A percentile compares a stretch with the other conserved stretches of the same genome.
Evolutionary conservation across 805 yeast genomes (phyloP).

Genomic region (Wickerhamomyces rabaulensis): DNA sequence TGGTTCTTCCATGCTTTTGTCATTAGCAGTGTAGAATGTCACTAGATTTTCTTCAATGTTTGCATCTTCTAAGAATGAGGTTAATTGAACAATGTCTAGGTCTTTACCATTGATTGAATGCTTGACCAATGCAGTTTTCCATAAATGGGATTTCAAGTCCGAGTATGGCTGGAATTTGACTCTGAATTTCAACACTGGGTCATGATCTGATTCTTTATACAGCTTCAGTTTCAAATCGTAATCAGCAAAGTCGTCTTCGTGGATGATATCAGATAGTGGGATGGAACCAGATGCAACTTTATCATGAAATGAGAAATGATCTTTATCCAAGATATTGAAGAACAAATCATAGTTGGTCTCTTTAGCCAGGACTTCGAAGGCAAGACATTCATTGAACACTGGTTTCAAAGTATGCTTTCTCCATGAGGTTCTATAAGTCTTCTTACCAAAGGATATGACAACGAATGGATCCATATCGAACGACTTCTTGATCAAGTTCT

Average conservation of each 20-base stretch:
- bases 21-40: slow-evolving; percentile 12
- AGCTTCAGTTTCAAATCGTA: slow-evolving; percentile 34
- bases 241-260: slow-evolving; percentile 16
- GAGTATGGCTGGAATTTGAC: slow-evolving; percentile 66
- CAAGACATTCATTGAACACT: slow-evolving; percentile 69
- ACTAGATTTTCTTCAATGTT: slow-evolving; percentile 18
- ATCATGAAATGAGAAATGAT: slow-evolving; percentile 77
- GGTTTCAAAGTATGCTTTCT: slow-evolving; percentile 80
- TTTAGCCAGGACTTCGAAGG: slow-evolving; percentile 66
- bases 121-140: slow-evolving; percentile 57
- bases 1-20: slow-evolving; percentile 28
- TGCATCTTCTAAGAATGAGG: slow-evolving; percentile 48
- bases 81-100: slow-evolving; percentile 48
- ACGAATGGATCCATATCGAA: slow-evolving; percentile 98
- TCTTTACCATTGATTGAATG: slow-evolving; percentile 32
- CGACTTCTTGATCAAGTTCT: slow-evolving; percentile 58
- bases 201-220: slow-evolving; percentile 24
- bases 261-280: slow-evolving; percentile 45
- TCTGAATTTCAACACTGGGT: slow-evolving; percentile 53
- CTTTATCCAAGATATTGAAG: slow-evolving; percentile 79
- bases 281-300: slow-evolving; percentile 65
- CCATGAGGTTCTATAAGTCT: slow-evolving; percentile 82
- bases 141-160: slow-evolving; percentile 58
- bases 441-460: slow-evolving; percentile 83
- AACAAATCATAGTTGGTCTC: slow-evolving; percentile 64